Evolutionary conservation across 2,329 filamentous ascomycete genomes (phyloP).

Genomic region (Fusarium secorum): DNA sequence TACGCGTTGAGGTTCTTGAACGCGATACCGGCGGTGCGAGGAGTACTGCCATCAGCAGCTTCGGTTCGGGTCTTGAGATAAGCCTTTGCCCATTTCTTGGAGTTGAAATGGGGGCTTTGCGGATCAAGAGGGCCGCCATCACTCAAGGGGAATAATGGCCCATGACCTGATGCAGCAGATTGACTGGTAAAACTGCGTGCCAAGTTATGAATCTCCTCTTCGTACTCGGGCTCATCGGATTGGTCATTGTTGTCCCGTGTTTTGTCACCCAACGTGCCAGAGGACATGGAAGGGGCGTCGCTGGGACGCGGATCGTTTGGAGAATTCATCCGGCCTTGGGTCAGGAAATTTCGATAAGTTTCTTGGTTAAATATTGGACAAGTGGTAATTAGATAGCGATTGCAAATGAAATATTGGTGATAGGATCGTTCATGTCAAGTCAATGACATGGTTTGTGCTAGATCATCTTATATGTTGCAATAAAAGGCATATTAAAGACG

Average conservation of each 20-base stretch:
- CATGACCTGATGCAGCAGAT: constrained; percentile 8
- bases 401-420: too few species aligned
- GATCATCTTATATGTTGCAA: background rate
- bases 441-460: background rate
- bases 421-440: background rate
- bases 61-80: constrained; percentile 38
- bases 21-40: constrained; percentile 67
- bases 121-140: constrained; percentile 47
- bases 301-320: background rate
- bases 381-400: accelerated
- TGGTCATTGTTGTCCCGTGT: background rate
- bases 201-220: constrained; percentile 13
- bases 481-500: background rate
- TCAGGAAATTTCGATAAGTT: accelerated
- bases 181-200: constrained; percentile 21
- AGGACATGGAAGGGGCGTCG: background rate
- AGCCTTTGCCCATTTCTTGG: constrained; percentile 54
- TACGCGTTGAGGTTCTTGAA: constrained; percentile 71
- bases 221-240: background rate
- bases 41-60: constrained; percentile 55
- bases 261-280: background rate
- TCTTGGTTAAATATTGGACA: accelerated
- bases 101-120: constrained; percentile 50
- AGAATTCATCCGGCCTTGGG: background rate
- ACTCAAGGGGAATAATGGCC: constrained; percentile 31